Evolutionary conservation across 306 rosid genomes (phyloP).

Genomic region (Astragalus glycyphyllos): DNA sequence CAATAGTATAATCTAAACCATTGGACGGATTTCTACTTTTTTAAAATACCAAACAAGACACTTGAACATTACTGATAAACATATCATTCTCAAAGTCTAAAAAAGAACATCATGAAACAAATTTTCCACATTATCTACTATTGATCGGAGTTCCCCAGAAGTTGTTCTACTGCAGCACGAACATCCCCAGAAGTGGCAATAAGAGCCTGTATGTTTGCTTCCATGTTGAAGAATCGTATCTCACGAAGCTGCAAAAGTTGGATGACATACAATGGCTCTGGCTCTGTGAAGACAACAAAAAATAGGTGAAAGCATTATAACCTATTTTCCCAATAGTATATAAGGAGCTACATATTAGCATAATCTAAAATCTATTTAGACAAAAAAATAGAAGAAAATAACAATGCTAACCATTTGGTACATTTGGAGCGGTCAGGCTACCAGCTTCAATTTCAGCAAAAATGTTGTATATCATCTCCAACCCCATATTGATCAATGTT

Average conservation of each 20-base stretch:
- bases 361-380: too few relatives aligned
- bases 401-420: slow-evolving; percentile 65
- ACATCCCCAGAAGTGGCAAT: slow-evolving; percentile 78
- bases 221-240: slow-evolving; percentile 81
- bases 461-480: too few relatives aligned
- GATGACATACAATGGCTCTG: slow-evolving; percentile 76
- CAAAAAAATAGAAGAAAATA: too few relatives aligned
- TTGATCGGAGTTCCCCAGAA: slow-evolving; percentile 65
- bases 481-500: too few relatives aligned
- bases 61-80: slow-evolving; percentile 40
- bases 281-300: too few relatives aligned
- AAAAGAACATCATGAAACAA: slow-evolving; percentile 28
- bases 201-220: slow-evolving; percentile 81
- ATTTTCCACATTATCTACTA: too few relatives aligned
- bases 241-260: slow-evolving; percentile 85
- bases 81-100: slow-evolving; percentile 40
- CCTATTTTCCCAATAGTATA: too few relatives aligned
- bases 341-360: too few relatives aligned
- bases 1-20: slow-evolving; percentile 38
- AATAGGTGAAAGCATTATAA: too few relatives aligned
- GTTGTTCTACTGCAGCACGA: too few relatives aligned
- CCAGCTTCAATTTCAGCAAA: too few relatives aligned
- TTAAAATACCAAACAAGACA: slow-evolving; percentile 40
- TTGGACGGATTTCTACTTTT: slow-evolving; percentile 48
- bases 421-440: slow-evolving; percentile 68